These are phyloP conservation scores for Acacia concinna DNA, from an alignment of 331 rosid genomes.

Conservation along the genomic window DNA sequence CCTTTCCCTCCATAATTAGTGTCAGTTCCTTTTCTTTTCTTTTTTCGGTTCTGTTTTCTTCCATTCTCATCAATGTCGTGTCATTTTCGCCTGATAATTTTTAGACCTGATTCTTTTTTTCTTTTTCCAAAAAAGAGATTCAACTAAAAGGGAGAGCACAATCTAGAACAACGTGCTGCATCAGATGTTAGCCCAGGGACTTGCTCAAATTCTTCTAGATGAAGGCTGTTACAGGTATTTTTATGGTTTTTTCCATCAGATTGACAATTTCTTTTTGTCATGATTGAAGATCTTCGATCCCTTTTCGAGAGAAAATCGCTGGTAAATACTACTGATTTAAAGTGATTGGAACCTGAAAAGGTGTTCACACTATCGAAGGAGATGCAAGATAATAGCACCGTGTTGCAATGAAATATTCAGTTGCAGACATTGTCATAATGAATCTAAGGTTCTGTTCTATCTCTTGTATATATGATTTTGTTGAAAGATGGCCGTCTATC, in stretches of 20 bases:
- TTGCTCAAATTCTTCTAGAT: background rate
- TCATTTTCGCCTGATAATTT: no score
- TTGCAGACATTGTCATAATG: constrained; percentile 84
- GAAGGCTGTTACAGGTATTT: constrained; percentile 44
- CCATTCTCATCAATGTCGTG: background rate
- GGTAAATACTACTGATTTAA: no score
- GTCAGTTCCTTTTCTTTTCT: background rate
- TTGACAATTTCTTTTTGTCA: background rate
- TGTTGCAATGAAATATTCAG: constrained; percentile 68
- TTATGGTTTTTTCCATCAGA: background rate
- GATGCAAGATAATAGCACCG: constrained; percentile 77
- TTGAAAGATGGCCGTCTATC: background rate
- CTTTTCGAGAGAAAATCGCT: background rate
- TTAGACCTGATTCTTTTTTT: no score
- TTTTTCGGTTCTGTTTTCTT: background rate
- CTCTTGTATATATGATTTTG: background rate
- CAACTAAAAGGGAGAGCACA: background rate
- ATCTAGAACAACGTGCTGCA: constrained; percentile 33
- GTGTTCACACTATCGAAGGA: constrained; percentile 70
- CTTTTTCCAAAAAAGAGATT: no score
- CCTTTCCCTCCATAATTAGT: background rate
- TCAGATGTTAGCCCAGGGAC: constrained; percentile 15
- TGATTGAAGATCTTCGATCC: background rate
- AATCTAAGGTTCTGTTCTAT: constrained; percentile 47
- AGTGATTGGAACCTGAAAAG: constrained; percentile 34